Evolutionary conservation across 331 rosid genomes (phyloP).

Genomic region (Phaseolus coccineus): DNA sequence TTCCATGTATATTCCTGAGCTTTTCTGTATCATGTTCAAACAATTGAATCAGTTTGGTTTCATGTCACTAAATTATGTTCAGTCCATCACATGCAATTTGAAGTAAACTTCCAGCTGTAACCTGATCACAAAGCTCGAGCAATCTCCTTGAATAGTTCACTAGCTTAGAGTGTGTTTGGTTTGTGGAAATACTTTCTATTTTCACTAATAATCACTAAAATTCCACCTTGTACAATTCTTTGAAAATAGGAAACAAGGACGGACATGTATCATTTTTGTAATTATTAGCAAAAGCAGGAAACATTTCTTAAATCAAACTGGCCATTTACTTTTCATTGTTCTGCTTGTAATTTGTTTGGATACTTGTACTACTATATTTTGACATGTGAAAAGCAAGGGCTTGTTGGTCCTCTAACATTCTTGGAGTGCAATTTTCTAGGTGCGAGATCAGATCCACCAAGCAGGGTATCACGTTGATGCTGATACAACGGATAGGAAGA

Average conservation of each 20-base stretch:
- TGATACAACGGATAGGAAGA: conserved; percentile 89
- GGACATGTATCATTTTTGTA: background rate
- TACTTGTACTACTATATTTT: conserved; percentile 16
- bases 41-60: conserved; percentile 10
- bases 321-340: conserved; percentile 9
- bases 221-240: background rate
- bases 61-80: background rate
- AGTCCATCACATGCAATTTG: conserved; percentile 1
- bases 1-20: conserved; percentile 7
- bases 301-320: background rate
- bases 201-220: background rate
- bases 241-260: background rate
- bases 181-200: background rate
- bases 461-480: conserved; percentile 85
- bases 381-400: background rate
- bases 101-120: background rate
- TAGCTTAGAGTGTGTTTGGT: background rate
- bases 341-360: conserved; percentile 22
- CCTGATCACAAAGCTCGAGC: conserved; percentile 24
- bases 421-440: conserved; percentile 59
- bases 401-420: conserved; percentile 13
- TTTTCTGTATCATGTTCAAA: conserved; percentile 13
- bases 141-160: conserved; percentile 26
- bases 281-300: background rate
- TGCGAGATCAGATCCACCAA: conserved; percentile 71